Evolutionary conservation across 1,284 basidiomycete genomes (phyloP), one percentile per base, ranked within the genome.

Genomic region (Fomitopsis palustris): DNA sequence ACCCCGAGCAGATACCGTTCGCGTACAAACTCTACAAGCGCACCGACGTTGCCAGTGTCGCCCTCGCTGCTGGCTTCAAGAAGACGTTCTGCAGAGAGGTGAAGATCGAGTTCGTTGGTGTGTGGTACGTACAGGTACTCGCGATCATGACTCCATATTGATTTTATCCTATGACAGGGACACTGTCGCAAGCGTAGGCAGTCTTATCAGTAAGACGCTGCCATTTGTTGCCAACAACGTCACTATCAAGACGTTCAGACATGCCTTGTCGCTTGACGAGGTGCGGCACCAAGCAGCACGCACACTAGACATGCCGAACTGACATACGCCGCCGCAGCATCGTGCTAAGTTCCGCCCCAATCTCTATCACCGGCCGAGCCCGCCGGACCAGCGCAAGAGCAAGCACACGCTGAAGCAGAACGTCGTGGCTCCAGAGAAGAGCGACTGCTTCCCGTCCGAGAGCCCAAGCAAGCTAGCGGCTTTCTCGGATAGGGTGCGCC

Each of bases 1-100:
- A 84, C 60, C 71, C 75, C 29, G 79, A 84, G 60, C 83, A 86
- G 62, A 73, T 85, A 4, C 75, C 79, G 0, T 83, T 86, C 63
- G 84, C 84, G 4, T 86, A 83, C 73, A 78, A 78, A 54, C 78
- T 85, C 70, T 86, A 81, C 70, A 79, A 75, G 54, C 70, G 74
- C 21, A 74, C 77, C 10, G 79, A 80, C 62, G 66, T 71, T 3
- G 62, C 63, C 2, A 80, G 79, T 29, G 70, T 76, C 60, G 69
- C 70, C 47, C 71, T 80, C 47, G 77, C 76, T 8, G 72, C 72
- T 19, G 77, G 74, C 1, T 84, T 83, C 74, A 85, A 84, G 66
- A 72, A 75, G 58, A 77, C 80, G 0, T 85, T 84, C 65, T 84
- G 77, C 54, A 67, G 73, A 21, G 67, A 74, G 38, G 82, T 84